A percentile compares a stretch with the other conserved stretches of the same genome.
Evolutionary conservation across 2,329 filamentous ascomycete genomes (phyloP).

Genomic region (Xylariaceae sp.): DNA sequence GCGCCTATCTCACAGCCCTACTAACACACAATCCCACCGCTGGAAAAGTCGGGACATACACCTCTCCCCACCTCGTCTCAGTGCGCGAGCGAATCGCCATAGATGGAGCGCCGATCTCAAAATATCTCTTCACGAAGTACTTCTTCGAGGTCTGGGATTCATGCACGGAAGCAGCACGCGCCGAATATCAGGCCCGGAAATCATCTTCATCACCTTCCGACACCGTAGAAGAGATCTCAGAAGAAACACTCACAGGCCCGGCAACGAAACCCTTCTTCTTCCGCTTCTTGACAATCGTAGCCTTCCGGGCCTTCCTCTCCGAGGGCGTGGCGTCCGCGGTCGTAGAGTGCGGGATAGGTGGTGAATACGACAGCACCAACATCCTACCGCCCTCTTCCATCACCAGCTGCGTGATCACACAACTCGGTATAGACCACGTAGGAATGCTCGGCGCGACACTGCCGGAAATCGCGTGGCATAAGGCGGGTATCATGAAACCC

Average conservation of each 20-base stretch:
- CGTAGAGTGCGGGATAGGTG: conserved; percentile 91
- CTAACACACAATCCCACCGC: conserved; percentile 30
- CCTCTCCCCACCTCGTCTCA: conserved; percentile 78
- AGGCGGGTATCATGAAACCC: conserved; percentile 78
- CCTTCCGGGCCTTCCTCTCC: conserved; percentile 74
- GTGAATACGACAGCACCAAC: conserved; percentile 91
- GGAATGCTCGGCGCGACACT: conserved; percentile 75
- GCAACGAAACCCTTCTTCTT: conserved; percentile 84
- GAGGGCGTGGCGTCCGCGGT: conserved; percentile 76
- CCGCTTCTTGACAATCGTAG: conserved; percentile 83
- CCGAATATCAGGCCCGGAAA: conserved; percentile 7
- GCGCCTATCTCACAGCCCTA: conserved; percentile 70
- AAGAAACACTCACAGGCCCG: conserved; percentile 51
- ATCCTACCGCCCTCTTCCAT: conserved; percentile 62
- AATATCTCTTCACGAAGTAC: conserved; percentile 66
- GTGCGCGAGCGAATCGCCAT: conserved; percentile 83
- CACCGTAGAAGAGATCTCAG: conserved; percentile 22
- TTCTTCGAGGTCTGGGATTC: conserved; percentile 83
- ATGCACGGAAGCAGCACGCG: conserved; percentile 38
- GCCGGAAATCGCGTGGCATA: conserved; percentile 84
- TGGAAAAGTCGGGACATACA: conserved; percentile 67
- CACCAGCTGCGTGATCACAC: conserved; percentile 69
- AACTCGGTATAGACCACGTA: conserved; percentile 81
- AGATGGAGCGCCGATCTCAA: conserved; percentile 65
- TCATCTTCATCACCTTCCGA: background rate